Evolutionary conservation across 768 basidiomycete species (phyloP), one percentile per base, ranked within the genome.

Genomic region (Calocera viscosa): DNA sequence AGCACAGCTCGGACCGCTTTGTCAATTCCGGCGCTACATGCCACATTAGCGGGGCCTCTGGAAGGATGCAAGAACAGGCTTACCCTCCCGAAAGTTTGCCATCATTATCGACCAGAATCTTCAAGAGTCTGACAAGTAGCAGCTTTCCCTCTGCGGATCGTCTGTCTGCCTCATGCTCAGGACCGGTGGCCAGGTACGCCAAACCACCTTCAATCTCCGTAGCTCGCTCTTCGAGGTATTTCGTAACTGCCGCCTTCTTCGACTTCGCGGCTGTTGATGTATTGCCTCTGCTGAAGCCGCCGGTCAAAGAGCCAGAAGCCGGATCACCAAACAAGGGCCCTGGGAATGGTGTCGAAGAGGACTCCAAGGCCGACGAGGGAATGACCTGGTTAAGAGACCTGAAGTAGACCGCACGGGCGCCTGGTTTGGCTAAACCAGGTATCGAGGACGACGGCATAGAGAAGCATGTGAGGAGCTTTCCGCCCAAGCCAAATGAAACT

Each of bases 401-500:
- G 43, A 96, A 81, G 68, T 84, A 81, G 24, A 95, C 77, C 41
- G 83, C 82, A 1, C 26, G 86, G 87, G 12, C 87, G 84, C 64
- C 84, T 84, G 33, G 88, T 83, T 17, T 86, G 84, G 14, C 87
- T 83, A 28, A 91, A 78, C 1, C 89, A 86, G 63, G 90, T 84
- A 75, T 91, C 88, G 74, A 91, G 87, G 47, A 89, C 87, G 22
- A 87, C 85, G 74, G 81, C 33, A 84, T 83, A 71, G 91, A 92
- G 79, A 95, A 96, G 75, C 90, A 94, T 8, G 91, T 87, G 10
- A 94, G 82, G 67, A 97, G 72, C 72, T 88, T 89, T 12, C 94
- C 94, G n/a, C 93, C 93, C 72, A 94, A 94, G 0, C 95, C 95
- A 72, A 97, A 96, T 69, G 85, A 88, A 65, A 94, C 79, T 32